Base-by-base conservation (phyloP, 371 early-diverging fungal genomes). In the Mucor plumbeus region DNA sequence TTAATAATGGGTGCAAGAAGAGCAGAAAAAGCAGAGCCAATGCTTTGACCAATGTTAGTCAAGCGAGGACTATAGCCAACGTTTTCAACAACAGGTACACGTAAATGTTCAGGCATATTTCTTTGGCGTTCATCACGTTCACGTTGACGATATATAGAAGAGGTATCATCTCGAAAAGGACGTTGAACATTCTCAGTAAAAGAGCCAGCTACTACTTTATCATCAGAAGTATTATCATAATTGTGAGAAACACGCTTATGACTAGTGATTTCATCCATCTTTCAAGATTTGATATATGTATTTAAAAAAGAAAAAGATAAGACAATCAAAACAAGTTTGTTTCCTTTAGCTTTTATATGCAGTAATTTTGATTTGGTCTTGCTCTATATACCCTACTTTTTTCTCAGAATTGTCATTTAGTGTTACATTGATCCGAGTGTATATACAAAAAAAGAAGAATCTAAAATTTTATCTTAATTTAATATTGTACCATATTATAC, bases 101-200 rank as follows among this genome's bases (percentile, higher is more conserved):
- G 64, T 14, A 71, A 47, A 60, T 71, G 71, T n/a, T 71, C 67
- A 5, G 71, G 71, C 17, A 71, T 63, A 35, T 59, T 65, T 13
- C 56, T 33, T 41, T 48, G 35, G n/a, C 34, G 41, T 3, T 59
- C 14, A 11, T 62, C 59, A 17, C 55, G 63, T 54, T 54, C 38
- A 39, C 53, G 31, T 34, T 41, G 39, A 26, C 53, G 38, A 38
- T 39, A 39, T 5, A 35, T 17, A 14, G 64, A 63, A 41, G 64
- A 63, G n/a, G 39, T 39, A 19, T 56, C 64, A 43, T 55, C 55
- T 19, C 14, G 39, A 6, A 15, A 6, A 3, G 11, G 17, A 10
- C 14, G 26, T 34, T 63, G 17, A 2, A 68, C 53, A 34, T 68
- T 19, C 53, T 68, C 68, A 41, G 40, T 68, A 63, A 59, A 68